phyloP scores from a whole-genome alignment of 1,139 yeast species.

The Nakaseomyces sp. region DNA sequence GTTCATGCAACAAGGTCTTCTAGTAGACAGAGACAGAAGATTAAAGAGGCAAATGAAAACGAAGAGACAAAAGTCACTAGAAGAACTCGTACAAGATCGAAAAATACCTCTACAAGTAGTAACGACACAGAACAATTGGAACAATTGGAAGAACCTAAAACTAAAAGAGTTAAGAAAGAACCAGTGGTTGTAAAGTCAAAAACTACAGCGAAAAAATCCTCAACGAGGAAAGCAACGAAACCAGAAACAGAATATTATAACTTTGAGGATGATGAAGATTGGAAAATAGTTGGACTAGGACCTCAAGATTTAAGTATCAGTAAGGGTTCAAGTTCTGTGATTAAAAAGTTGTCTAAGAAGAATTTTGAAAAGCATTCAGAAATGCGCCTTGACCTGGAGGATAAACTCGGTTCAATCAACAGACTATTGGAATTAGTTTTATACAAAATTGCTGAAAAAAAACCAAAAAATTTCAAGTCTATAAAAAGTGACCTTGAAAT shows the following conservation, averaged over 20 bases:
- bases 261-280: conserved; percentile 30
- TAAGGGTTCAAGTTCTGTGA: conserved; percentile 17
- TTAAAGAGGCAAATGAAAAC: conserved; percentile 10
- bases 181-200: neutral
- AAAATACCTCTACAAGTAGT: neutral
- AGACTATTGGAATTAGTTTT: conserved; percentile 15
- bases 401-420: conserved; percentile 23
- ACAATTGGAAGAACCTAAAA: neutral
- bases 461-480: conserved; percentile 6
- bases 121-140: conserved; percentile 6
- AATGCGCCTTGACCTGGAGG: conserved; percentile 21
- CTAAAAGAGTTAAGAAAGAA: conserved; percentile 7
- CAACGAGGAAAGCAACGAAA: conserved; percentile 8
- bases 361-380: conserved; percentile 26
- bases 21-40: conserved; percentile 11
- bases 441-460: conserved; percentile 10
- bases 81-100: conserved; percentile 4
- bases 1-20: conserved; percentile 11
- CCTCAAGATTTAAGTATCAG: conserved; percentile 26
- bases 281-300: conserved; percentile 29
- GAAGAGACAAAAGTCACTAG: conserved; percentile 1
- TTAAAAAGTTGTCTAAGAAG: conserved; percentile 24
- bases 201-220: conserved; percentile 6
- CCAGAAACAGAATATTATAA: conserved; percentile 16
- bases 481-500: conserved; percentile 20